Evolutionary conservation across 2,329 filamentous ascomycete species (phyloP), one percentile per base, ranked within the genome.

Genomic region (Onygena corvina): DNA sequence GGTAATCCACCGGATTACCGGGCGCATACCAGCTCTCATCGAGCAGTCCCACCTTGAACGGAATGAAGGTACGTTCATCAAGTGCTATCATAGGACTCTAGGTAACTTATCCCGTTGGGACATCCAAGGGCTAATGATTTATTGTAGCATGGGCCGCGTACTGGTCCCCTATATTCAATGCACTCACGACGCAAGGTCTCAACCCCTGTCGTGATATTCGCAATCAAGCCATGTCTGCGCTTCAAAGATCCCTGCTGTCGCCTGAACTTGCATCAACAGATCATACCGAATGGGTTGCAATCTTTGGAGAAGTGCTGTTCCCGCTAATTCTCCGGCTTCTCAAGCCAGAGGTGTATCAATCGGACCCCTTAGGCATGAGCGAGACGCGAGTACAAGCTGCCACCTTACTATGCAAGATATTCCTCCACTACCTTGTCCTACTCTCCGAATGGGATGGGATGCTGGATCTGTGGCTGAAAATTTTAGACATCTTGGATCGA

Each of bases 181-280:
- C 87, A 4, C 71, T 98, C 14, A 92, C 85, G 2, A 80, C 80
- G 3, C 92, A 98, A 67, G 95, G 89, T 67, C 86, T 86, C 48
- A 98, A 96, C 62, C 88, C 89, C 0, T 95, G 88, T 61, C 84
- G 90, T 49, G 89, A 95, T 59, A 86, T 98, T 52, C 81, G 92
- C 2, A 85, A 94, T 59, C 78, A 93, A 60, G 87, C 92, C 1
- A 86, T 96, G 58, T 80, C 83, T 5, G 86, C 83, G 7, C 73
- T 98, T 12, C 90, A 96, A 63, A 78, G 89, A 49, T 84, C 86
- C 1, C 75, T 98, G 1, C 76, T 96, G 1, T 92, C 87, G 1
- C 83, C 86, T 0, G 83, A 92, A 53, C 75, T 96, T 33, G 86
- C 84, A 1, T 84, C 83, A n/a, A 79, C 76, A 45, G 83, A 92